A percentile compares a stretch with the other conserved stretches of the same genome.
These are phyloP conservation scores for Lathyrus sativus DNA, from an alignment of 306 rosid species.

Conservation along the genomic window DNA sequence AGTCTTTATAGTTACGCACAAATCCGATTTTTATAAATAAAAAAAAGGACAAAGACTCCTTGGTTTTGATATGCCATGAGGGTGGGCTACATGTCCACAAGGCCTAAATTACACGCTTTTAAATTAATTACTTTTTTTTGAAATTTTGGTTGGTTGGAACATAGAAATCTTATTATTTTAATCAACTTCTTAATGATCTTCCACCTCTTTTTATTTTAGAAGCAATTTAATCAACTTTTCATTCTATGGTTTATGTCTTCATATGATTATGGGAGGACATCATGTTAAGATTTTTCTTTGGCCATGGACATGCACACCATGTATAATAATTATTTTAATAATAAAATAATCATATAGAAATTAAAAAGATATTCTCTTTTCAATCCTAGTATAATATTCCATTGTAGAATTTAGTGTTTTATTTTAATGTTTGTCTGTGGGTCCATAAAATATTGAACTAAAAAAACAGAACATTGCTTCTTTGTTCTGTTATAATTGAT, in stretches of 20 bases:
- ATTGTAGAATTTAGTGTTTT: constrained; percentile 28
- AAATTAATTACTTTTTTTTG: constrained; percentile 38
- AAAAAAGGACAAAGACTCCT: background rate
- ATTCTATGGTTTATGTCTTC: constrained; percentile 34
- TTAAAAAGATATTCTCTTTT: constrained; percentile 18
- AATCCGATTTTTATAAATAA: too few relatives aligned
- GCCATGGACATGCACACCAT: constrained; percentile 50
- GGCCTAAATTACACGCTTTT: constrained; percentile 49
- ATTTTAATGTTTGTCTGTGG: constrained; percentile 23
- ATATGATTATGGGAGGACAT: constrained; percentile 42
- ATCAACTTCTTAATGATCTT: constrained; percentile 25
- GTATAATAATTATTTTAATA: constrained; percentile 24
- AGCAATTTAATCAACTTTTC: constrained; percentile 33
- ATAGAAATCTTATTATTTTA: constrained; percentile 43
- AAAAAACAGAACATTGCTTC: constrained; percentile 3
- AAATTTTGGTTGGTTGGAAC: constrained; percentile 49
- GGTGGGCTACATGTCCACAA: constrained; percentile 63
- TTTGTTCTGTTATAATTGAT: constrained; percentile 2
- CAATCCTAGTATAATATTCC: constrained; percentile 19
- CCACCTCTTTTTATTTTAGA: constrained; percentile 21
- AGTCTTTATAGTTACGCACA: too few relatives aligned
- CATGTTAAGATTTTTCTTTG: background rate
- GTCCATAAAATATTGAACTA: background rate
- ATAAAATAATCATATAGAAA: constrained; percentile 21
- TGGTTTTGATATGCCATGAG: constrained; percentile 56